phyloP scores from a whole-genome alignment of 23 red algal genomes.

The Pyropia yezoensis region DNA sequence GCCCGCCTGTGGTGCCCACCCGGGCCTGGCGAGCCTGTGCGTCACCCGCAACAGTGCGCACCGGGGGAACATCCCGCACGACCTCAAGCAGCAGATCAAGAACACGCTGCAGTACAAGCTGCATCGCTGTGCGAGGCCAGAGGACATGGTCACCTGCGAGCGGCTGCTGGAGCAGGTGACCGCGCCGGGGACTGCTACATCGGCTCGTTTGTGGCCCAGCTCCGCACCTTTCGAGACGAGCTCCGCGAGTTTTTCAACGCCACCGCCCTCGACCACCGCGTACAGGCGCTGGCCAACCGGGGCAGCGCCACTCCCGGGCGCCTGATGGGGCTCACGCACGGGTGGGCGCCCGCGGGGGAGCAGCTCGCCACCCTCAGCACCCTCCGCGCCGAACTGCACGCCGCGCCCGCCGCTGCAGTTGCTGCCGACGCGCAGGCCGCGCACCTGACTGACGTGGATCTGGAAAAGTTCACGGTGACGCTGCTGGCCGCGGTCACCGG shows the following conservation, averaged over 20 bases:
- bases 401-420: conserved; percentile 14
- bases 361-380: conserved; percentile 40
- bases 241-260: conserved; percentile 70
- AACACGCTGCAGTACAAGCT: conserved; percentile 79
- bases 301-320: background rate
- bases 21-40: too few relatives aligned
- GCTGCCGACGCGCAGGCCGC: conserved; percentile 37
- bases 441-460: conserved; percentile 48
- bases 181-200: conserved; percentile 8
- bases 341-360: conserved; percentile 9
- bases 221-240: conserved; percentile 41
- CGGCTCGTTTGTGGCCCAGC: conserved; percentile 31
- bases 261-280: conserved; percentile 35
- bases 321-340: conserved; percentile 23
- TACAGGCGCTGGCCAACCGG: conserved; percentile 13
- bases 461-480: conserved; percentile 37
- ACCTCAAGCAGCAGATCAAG: conserved; percentile 82
- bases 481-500: conserved; percentile 31
- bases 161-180: conserved; percentile 35
- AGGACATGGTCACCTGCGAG: conserved; percentile 56
- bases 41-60: conserved; percentile 76
- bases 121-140: conserved; percentile 65
- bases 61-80: conserved; percentile 69
- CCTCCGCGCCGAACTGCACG: conserved; percentile 19
- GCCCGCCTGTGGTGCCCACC: too few relatives aligned